Base-by-base conservation (phyloP, 2,329 filamentous ascomycete genomes). In the Pseudogymnoascus pannorum region DNA sequence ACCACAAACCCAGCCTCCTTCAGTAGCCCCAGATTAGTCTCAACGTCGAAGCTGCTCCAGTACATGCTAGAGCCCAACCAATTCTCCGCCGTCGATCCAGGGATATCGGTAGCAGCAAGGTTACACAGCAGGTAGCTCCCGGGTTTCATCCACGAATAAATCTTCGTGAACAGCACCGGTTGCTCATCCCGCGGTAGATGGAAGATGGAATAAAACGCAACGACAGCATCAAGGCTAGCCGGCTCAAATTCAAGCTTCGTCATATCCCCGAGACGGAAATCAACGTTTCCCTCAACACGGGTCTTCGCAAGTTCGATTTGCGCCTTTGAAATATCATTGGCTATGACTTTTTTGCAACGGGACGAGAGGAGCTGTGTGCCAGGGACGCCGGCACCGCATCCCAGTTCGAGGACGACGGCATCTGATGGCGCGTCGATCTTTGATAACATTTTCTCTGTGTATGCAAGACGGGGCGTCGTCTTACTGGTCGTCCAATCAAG, bases 161-260 rank as follows among this genome's bases (percentile, higher is more conserved):
- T 74, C 20, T 72, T 72, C 9, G 36, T 16, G 12, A 79, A 64
- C 11, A 79, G 66, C 4, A 66, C 63, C 0, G 61, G 68, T 61
- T 79, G 77, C 61, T 79, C 76, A 2, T 68, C 67, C 6, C 74
- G 70, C 2, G 76, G 76, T 1, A 79, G 66, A 61, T 79, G 77
- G 18, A 79, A 72, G 54, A 79, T 73, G 2, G 75, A 75, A 63
- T 78, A 79, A 64, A 79, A 73, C 0, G 69, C 76, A 4, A 75
- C 65, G 2, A 79, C 75, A 2, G 75, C 77, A 61, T 77, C 70
- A 60, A 79, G 74, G 0, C 67, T 66, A 1, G 62, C 64, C 0
- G 60, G 31, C 0, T 61, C 62, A 62, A 78, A 77, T 1, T 68
- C 60, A 1, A 79, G 68, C 0, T 61, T 64, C 62, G 74, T 70